phyloP scores from a whole-genome alignment of 805 yeast species.

The Vanderwaltozyma verrucispora region DNA sequence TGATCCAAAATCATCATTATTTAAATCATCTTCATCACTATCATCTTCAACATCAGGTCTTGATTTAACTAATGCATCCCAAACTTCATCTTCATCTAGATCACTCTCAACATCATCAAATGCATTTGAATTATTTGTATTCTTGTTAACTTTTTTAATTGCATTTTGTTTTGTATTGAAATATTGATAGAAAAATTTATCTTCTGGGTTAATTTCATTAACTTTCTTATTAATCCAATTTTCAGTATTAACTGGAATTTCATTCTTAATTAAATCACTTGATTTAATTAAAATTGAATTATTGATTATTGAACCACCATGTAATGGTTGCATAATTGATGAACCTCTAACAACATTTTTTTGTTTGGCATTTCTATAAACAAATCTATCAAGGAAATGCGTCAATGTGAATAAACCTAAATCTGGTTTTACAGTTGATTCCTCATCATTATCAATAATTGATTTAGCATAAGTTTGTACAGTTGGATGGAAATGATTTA shows the following conservation, averaged over 20 bases:
- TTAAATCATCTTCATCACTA: constrained; percentile 33
- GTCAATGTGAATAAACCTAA: constrained; percentile 76
- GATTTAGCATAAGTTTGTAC: constrained; percentile 69
- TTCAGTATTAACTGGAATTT: constrained; percentile 71
- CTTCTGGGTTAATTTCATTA: constrained; percentile 72
- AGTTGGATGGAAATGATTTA: constrained; percentile 86
- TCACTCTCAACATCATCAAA: constrained; percentile 33
- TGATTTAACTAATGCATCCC: constrained; percentile 69
- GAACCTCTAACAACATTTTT: constrained; percentile 67
- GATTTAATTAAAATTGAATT: constrained; percentile 59
- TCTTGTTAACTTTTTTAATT: constrained; percentile 24
- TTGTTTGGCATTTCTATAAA: constrained; percentile 83
- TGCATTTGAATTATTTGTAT: constrained; percentile 24
- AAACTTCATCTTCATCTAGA: constrained; percentile 60
- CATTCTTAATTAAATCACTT: constrained; percentile 34
- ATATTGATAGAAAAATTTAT: constrained; percentile 78
- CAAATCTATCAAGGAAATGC: constrained; percentile 92
- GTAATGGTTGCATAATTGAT: constrained; percentile 96
- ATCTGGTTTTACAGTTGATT: constrained; percentile 67
- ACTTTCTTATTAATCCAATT: constrained; percentile 67
- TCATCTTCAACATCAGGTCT: constrained; percentile 61
- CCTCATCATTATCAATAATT: constrained; percentile 37
- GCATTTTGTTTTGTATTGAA: constrained; percentile 50
- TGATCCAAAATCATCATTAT: constrained; percentile 30
- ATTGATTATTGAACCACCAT: constrained; percentile 57